These are phyloP conservation scores for Ensete glaucum DNA, from an alignment of 176 grass and related monocot genomes.

Conservation along the genomic window DNA sequence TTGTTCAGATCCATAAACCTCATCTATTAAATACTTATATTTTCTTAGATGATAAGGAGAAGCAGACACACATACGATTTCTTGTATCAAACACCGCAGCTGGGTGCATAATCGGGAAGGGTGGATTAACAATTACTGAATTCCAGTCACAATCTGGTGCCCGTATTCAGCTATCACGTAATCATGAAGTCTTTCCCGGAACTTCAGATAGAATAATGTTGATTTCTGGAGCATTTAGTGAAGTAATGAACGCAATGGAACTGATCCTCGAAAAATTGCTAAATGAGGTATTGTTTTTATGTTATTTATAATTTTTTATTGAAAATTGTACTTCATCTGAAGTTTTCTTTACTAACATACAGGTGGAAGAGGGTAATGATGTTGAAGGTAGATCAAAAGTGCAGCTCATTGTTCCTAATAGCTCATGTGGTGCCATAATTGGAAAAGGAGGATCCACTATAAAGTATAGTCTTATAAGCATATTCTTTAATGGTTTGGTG, in stretches of 20 bases:
- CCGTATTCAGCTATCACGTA: conserved; percentile 87
- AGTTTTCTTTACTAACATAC: conserved; percentile 15
- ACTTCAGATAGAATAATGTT: conserved; percentile 90
- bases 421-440: conserved; percentile 95
- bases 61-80: conserved; percentile 64
- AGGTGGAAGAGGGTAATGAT: conserved; percentile 87
- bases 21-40: not conserved
- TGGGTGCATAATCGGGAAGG: conserved; percentile 90
- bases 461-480: conserved; percentile 48
- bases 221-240: conserved; percentile 72
- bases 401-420: conserved; percentile 89
- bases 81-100: conserved; percentile 83
- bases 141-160: conserved; percentile 78
- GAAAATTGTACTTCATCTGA: not conserved
- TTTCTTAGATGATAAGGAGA: conserved; percentile 65
- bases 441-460: conserved; percentile 96
- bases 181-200: conserved; percentile 82
- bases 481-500: not conserved
- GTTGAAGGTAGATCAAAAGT: conserved; percentile 79
- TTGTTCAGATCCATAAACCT: too few relatives aligned
- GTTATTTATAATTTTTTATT: not conserved
- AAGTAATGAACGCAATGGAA: conserved; percentile 92
- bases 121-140: conserved; percentile 86
- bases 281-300: conserved; percentile 45
- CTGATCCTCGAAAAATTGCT: conserved; percentile 89